A percentile compares a stretch with the other conserved stretches of the same genome.
These are phyloP conservation scores for Chlamydomonas reinhardtii DNA, from an alignment of 163 green algal genomes.

Conservation along the genomic window DNA sequence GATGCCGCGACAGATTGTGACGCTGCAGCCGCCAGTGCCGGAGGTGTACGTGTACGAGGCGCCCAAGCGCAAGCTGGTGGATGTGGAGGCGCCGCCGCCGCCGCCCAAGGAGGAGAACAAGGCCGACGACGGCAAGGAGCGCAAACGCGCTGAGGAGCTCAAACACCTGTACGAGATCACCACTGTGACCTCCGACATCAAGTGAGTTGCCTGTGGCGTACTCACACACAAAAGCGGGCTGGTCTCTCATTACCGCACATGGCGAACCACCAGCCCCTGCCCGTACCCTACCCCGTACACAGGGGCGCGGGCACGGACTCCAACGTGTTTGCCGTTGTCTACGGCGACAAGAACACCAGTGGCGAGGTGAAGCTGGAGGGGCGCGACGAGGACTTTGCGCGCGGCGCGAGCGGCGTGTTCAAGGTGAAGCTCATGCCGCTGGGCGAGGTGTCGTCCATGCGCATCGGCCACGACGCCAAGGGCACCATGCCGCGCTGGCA, in stretches of 20 bases:
- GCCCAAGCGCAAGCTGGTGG: constrained; percentile 49
- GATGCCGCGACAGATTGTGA: too few species aligned
- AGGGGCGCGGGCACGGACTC: constrained; percentile 67
- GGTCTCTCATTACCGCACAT: too few species aligned
- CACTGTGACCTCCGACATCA: constrained; percentile 65
- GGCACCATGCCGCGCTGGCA: constrained; percentile 64
- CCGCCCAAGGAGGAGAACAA: constrained; percentile 20
- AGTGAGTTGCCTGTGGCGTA: constrained; percentile 45
- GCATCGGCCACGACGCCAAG: constrained; percentile 69
- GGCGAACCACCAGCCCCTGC: too few species aligned
- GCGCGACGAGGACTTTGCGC: constrained; percentile 63
- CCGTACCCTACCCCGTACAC: too few species aligned
- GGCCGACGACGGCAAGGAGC: constrained; percentile 25
- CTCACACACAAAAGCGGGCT: too few species aligned
- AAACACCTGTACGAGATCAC: constrained; percentile 60
- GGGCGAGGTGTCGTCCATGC: constrained; percentile 56
- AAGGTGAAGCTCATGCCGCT: constrained; percentile 55
- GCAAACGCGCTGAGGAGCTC: constrained; percentile 2
- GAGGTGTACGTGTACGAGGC: constrained; percentile 62
- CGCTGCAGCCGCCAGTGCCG: constrained; percentile 5
- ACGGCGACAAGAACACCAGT: constrained; percentile 60
- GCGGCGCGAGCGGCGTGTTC: constrained; percentile 64
- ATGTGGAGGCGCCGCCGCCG: constrained; percentile 13
- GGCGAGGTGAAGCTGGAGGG: constrained; percentile 65
- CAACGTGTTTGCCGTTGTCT: constrained; percentile 61